These are phyloP conservation scores for Xylaria sp. DNA, from an alignment of 2,329 filamentous ascomycete species.

Conservation along the genomic window DNA sequence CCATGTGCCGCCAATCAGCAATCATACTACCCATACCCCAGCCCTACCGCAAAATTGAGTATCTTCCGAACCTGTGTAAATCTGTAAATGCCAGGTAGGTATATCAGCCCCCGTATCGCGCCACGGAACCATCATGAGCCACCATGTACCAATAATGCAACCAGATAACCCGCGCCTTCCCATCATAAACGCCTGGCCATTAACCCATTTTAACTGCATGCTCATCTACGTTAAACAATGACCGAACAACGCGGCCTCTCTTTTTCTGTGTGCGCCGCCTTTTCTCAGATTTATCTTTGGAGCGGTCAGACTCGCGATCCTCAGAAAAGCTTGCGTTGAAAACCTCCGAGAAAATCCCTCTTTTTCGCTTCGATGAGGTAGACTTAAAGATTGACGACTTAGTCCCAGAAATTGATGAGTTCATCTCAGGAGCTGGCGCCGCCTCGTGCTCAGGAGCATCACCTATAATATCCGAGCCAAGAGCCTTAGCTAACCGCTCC, in stretches of 20 bases:
- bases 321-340: slow-evolving; percentile 49
- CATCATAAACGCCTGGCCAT: slow-evolving; percentile 1
- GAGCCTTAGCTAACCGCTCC: slow-evolving; percentile 63
- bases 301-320: slow-evolving; percentile 37
- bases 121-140: background rate
- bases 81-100: slow-evolving; percentile 7
- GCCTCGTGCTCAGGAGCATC: slow-evolving; percentile 55
- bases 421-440: slow-evolving; percentile 5
- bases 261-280: slow-evolving; percentile 26
- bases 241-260: slow-evolving; percentile 39
- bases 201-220: background rate
- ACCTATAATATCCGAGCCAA: slow-evolving; percentile 63
- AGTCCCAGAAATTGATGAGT: too few species aligned
- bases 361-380: slow-evolving; percentile 42
- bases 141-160: slow-evolving; percentile 17
- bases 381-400: background rate
- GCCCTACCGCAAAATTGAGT: background rate
- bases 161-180: background rate
- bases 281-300: background rate
- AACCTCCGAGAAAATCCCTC: slow-evolving; percentile 45
- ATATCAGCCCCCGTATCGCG: background rate
- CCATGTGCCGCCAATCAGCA: background rate
- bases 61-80: background rate
- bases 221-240: background rate
- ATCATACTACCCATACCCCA: slow-evolving; percentile 1